Evolutionary conservation across 1,284 basidiomycete genomes (phyloP).

Genomic region (Ustilago trichophora): DNA sequence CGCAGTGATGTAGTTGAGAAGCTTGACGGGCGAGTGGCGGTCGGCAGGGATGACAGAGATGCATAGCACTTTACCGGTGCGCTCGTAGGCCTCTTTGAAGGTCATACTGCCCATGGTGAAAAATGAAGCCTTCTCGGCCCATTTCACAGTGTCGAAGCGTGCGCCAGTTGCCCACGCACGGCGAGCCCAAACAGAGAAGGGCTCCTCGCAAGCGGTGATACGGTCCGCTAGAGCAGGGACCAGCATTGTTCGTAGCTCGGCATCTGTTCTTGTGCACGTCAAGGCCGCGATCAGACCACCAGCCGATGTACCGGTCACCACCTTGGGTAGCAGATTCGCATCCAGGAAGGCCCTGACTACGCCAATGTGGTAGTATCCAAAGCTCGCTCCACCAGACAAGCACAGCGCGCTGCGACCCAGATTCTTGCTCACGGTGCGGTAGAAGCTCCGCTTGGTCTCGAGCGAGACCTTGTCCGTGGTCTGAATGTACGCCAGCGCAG

Average conservation of each 20-base stretch:
- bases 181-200: constrained; percentile 73
- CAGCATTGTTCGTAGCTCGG: constrained; percentile 78
- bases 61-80: constrained; percentile 88
- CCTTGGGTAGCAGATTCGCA: constrained; percentile 83
- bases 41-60: constrained; percentile 94
- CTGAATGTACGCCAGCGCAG: constrained; percentile 48
- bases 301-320: constrained; percentile 88
- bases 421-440: constrained; percentile 86
- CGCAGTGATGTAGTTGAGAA: constrained; percentile 93
- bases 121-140: constrained; percentile 81
- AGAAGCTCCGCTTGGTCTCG: constrained; percentile 92
- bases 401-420: constrained; percentile 90
- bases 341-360: constrained; percentile 92
- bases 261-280: constrained; percentile 87
- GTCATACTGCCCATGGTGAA: constrained; percentile 95
- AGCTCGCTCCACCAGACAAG: constrained; percentile 90
- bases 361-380: constrained; percentile 88
- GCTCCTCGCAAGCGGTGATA: constrained; percentile 90
- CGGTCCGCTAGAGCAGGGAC: constrained; percentile 73
- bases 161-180: constrained; percentile 89
- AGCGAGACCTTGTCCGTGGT: constrained; percentile 71
- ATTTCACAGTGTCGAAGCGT: constrained; percentile 86
- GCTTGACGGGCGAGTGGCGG: constrained; percentile 87
- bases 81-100: constrained; percentile 91
- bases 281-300: constrained; percentile 79